Percentiles rank a stretch among this genome's conserved stretches.
Evolutionary conservation across 495 filamentous ascomycete species (phyloP).

Genomic region (Penicillium dipodomyicola): DNA sequence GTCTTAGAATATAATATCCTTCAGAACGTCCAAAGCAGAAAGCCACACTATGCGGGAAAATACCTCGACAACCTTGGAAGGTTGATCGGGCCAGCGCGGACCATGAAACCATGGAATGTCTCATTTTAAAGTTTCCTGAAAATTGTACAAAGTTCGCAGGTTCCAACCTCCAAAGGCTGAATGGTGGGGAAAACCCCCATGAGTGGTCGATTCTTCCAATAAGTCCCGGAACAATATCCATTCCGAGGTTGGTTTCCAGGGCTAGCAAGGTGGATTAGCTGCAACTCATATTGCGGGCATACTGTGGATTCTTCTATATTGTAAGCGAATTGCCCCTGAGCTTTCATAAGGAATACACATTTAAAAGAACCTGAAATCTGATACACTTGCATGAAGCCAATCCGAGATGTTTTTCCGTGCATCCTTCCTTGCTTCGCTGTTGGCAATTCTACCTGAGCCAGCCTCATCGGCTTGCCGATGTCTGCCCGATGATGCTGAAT

Average conservation of each 20-base stretch:
- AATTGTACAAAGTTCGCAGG: no score
- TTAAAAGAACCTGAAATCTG: not conserved
- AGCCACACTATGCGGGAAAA: no score
- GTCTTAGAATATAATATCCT: no score
- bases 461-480: slow-evolving; percentile 25
- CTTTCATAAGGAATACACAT: not conserved
- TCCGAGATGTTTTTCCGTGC: not conserved
- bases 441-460: slow-evolving; percentile 11
- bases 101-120: no score
- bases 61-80: no score
- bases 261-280: not conserved
- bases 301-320: not conserved
- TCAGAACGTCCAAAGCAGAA: no score
- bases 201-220: no score
- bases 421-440: slow-evolving; percentile 8
- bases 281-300: not conserved
- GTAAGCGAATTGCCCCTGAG: not conserved
- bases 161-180: no score
- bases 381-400: not conserved
- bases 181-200: no score
- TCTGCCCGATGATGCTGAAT: slow-evolving; percentile 39
- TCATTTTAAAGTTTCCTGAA: no score
- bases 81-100: no score
- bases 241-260: no score
- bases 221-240: not conserved